Evolutionary conservation across 2,329 filamentous ascomycete species (phyloP).

Genomic region (Calonectria honghensis): DNA sequence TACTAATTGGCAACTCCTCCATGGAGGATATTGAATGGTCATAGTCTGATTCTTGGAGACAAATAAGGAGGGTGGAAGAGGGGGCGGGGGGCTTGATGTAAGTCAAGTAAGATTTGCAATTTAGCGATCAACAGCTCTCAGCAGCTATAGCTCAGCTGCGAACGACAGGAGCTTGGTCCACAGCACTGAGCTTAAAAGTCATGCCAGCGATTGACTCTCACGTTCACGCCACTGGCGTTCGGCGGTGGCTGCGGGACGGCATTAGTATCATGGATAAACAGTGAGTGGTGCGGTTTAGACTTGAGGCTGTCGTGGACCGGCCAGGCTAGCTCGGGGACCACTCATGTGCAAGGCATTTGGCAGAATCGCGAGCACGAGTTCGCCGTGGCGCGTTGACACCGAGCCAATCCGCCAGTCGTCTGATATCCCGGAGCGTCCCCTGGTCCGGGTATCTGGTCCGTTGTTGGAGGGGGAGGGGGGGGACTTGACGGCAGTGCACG

Average conservation of each 20-base stretch:
- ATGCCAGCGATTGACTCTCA: background rate
- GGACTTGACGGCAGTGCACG: slow-evolving; percentile 14
- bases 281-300: slow-evolving; percentile 4
- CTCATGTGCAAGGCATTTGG: background rate
- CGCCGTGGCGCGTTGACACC: background rate
- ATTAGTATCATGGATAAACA: background rate
- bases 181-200: background rate
- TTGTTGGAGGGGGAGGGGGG: background rate
- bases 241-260: slow-evolving; percentile 3
- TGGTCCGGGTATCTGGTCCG: slow-evolving; percentile 26
- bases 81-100: background rate
- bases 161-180: background rate
- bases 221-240: slow-evolving; percentile 4
- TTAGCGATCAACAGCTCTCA: background rate
- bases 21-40: too few relatives aligned
- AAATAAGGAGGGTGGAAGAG: background rate
- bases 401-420: slow-evolving; percentile 14
- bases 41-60: background rate
- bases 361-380: slow-evolving; percentile 17
- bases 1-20: too few relatives aligned
- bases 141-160: background rate
- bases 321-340: background rate
- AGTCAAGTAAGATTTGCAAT: background rate
- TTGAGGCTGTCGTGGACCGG: slow-evolving; percentile 6
- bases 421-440: slow-evolving; percentile 34